phyloP scores from a whole-genome alignment of 2,329 filamentous ascomycete species.

The Graphium sp. region DNA sequence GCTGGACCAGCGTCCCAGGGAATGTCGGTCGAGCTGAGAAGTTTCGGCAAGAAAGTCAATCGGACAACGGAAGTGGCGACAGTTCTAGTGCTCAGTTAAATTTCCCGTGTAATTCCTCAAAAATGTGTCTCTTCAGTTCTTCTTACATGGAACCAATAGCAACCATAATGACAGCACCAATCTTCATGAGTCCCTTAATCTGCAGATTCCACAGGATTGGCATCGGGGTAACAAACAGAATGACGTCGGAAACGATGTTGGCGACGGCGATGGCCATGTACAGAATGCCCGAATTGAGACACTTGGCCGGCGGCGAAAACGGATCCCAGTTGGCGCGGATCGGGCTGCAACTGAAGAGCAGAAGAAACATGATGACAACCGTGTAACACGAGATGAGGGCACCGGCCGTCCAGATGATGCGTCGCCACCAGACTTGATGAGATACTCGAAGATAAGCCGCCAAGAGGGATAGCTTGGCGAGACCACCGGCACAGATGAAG shows the following conservation, averaged over 20 bases:
- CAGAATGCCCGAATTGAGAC: conserved; percentile 25
- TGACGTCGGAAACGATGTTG: conserved; percentile 27
- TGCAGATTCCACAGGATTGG: conserved; percentile 24
- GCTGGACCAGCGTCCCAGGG: conserved; percentile 13
- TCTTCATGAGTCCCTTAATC: conserved; percentile 25
- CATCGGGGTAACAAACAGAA: conserved; percentile 27
- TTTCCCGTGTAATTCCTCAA: no score
- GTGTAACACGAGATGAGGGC: conserved; percentile 14
- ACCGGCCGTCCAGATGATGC: conserved; percentile 12
- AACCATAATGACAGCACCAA: conserved; percentile 25
- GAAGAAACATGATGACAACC: conserved; percentile 14
- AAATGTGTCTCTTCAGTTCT: no score
- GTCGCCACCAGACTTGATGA: conserved; percentile 16
- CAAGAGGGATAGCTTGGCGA: conserved; percentile 19
- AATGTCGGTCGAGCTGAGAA: conserved; percentile 10
- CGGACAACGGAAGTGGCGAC: conserved; percentile 15
- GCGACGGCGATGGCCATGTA: conserved; percentile 29
- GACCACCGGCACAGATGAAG: conserved; percentile 16
- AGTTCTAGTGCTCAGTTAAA: conserved; percentile 10
- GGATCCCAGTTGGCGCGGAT: conserved; percentile 15
- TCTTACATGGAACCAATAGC: conserved; percentile 19
- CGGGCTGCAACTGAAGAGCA: conserved; percentile 19
- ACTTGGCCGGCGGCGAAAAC: conserved; percentile 14
- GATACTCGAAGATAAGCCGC: conserved; percentile 19
- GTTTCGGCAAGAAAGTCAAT: conserved; percentile 10